Evolutionary conservation across 805 yeast genomes (phyloP).

Genomic region (Nakazawaea holstii): DNA sequence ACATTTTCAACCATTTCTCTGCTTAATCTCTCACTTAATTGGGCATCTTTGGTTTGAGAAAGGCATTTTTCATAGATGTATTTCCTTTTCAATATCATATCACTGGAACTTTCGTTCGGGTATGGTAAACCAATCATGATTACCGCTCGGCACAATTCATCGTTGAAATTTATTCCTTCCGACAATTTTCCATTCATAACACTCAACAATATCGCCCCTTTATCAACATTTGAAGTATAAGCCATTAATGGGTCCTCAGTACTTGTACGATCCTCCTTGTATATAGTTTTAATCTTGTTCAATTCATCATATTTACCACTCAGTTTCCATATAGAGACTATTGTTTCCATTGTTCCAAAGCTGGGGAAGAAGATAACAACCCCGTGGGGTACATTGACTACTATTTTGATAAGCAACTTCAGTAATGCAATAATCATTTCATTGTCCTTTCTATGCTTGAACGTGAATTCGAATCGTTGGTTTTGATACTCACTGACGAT

Average conservation of each 20-base stretch:
- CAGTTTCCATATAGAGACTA: conserved; percentile 47
- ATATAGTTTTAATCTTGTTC: conserved; percentile 39
- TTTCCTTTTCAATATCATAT: conserved; percentile 63
- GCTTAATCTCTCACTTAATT: conserved; percentile 42
- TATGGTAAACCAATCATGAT: conserved; percentile 85
- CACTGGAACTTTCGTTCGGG: conserved; percentile 82
- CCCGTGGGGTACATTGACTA: conserved; percentile 58
- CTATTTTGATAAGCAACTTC: conserved; percentile 34
- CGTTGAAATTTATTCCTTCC: conserved; percentile 90
- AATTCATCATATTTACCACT: conserved; percentile 27
- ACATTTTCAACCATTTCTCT: conserved; percentile 69
- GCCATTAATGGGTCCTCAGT: conserved; percentile 16
- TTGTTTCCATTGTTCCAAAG: conserved; percentile 60
- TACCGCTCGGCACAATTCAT: conserved; percentile 82
- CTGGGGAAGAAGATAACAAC: conserved; percentile 83
- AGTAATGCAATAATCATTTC: conserved; percentile 49
- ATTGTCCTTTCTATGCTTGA: conserved; percentile 47
- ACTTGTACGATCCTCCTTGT: conserved; percentile 47
- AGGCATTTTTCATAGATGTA: conserved; percentile 53
- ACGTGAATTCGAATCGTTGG: conserved; percentile 58
- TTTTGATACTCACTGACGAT: neutral
- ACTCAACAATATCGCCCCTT: conserved; percentile 68
- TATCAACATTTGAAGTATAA: conserved; percentile 25
- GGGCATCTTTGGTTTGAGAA: conserved; percentile 38
- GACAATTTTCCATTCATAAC: conserved; percentile 93